A percentile compares a stretch with the other conserved stretches of the same genome.
Evolutionary conservation across 2,329 filamentous ascomycete genomes (phyloP).

Genomic region (Emergomyces orientalis): DNA sequence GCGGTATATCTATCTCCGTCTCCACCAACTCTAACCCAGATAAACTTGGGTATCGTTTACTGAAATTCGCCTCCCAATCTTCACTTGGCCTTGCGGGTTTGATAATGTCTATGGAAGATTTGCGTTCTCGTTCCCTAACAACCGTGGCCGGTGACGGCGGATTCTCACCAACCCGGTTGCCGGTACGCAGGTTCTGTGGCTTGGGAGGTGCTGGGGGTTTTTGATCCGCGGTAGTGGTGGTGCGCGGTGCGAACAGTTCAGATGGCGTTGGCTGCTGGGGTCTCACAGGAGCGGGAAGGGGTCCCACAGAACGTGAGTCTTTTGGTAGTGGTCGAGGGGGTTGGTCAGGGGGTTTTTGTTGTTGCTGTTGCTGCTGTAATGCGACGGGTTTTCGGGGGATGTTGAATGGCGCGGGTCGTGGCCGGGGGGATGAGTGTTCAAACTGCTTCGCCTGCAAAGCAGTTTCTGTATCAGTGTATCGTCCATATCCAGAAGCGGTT

Average conservation of each 20-base stretch:
- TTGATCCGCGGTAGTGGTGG: constrained; percentile 20
- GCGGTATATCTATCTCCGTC: constrained; percentile 44
- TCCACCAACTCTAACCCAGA: constrained; percentile 84
- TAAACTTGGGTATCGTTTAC: constrained; percentile 76
- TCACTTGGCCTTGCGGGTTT: constrained; percentile 35
- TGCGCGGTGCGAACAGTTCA: not conserved
- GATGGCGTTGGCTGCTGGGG: constrained; percentile 6
- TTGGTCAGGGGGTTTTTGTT: constrained; percentile 7
- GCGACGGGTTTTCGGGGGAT: constrained; percentile 11
- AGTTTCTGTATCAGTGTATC: constrained; percentile 55
- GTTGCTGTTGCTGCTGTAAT: not conserved
- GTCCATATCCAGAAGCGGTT: constrained; percentile 84
- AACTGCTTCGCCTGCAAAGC: constrained; percentile 33
- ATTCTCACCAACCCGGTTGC: constrained; percentile 21
- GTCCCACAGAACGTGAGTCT: constrained; percentile 2
- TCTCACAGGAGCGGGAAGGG: not conserved
- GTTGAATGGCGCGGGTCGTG: constrained; percentile 12
- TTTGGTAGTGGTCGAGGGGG: constrained; percentile 9
- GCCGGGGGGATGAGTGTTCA: constrained; percentile 14
- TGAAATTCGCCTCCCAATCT: constrained; percentile 62
- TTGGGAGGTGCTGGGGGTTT: constrained; percentile 51
- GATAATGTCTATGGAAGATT: not conserved
- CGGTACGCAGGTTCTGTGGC: constrained; percentile 49
- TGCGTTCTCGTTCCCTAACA: constrained; percentile 19
- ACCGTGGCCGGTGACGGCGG: constrained; percentile 20